Base-by-base conservation (phyloP, 2,329 filamentous ascomycete species). In the Pyricularia pennisetigena region DNA sequence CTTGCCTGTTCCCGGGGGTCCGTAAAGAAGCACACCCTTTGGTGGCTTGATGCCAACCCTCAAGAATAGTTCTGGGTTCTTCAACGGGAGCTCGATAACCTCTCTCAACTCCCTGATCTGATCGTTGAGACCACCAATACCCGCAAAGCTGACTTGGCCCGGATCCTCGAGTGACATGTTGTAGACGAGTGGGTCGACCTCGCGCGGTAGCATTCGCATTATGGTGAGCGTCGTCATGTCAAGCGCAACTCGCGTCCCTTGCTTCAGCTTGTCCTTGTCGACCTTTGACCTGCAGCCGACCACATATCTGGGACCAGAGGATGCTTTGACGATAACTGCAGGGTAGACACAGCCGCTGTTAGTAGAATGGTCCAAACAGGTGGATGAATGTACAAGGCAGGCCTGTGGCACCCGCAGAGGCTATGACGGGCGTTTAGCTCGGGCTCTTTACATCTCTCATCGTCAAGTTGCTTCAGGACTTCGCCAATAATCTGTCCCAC, bases 211-310 rank as follows among this genome's bases (percentile, higher is more conserved):
- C 95, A 99, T 99, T 76, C 95, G 92, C 95, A 99, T 99, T 80
- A 99, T 99, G 70, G 95, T 99, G 73, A 99, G 90, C 24, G 95
- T 99, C 67, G 95, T 99, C 95, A 99, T 99, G 77, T 99, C 95
- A 70, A 99, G 89, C 41, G 95, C 94, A 68, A 99, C 95, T 76
- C 95, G 92, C 30, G 94, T 97, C 75, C 96, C 96, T 81, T 99
- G 95, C 86, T 98, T 99, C 78, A 99, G 83, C 85, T 97, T 98
- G 71, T 85, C 83, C 83, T 96, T 97, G 84, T 99, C 95, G 76
- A 99, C 95, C 82, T 99, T 99, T 71, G 94, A 97, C 75, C 95
- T 90, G 83, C 95, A 99, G 69, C 95, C 95, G 74, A 99, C 95
- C 69, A 99, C 96, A 81, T 99, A 99, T 83, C 95, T 88, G 70